Base-by-base conservation (phyloP, 192 early-diverging fungal species). In the Entomortierella lignicola region DNA sequence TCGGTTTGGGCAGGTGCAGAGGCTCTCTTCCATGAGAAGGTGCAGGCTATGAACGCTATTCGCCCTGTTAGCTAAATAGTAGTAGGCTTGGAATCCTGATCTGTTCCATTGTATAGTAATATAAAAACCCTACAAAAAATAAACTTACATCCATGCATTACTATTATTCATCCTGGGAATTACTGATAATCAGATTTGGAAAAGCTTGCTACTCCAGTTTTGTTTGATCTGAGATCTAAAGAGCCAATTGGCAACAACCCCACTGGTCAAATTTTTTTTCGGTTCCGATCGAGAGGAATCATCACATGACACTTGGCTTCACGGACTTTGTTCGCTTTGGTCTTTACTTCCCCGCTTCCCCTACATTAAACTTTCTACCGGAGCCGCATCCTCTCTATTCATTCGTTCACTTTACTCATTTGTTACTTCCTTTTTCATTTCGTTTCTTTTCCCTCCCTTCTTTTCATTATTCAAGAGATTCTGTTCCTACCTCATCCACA, bases 1-100 rank as follows among this genome's bases (percentile, higher is more conserved):
- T 83, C 85, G 15, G 94, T 94, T 29, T 95, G 97, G 97, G 84
- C 71, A 23, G 89, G 91, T 30, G 96, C 96, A 39, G 96, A 95
- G 74, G 85, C 85, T 37, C 84, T 99, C 63, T 99, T 86, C 89
- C 55, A 90, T 23, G 85, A 94, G 59, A 99, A 99, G 88, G 74
- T 77, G 17, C 50, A 61, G 52, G 58, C 65, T 13, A 77, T 77
- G 73, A 60, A 41, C 39, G 27, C 48, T 12, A 32, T 66, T n/a
- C n/a, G n/a, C n/a, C n/a, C n/a, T n/a, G n/a, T n/a, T n/a, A n/a
- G n/a, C n/a, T 47, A 52, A 15, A 12, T 71, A 71, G 48, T 55
- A 4, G 34, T 37, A 37, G 34, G 34, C 34, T 7, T 4, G 34
- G 34, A 37, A 10, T 37, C 10, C 5, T 4, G 5, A 37, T 37